These are phyloP conservation scores for Paecilomyces fulvus DNA, from an alignment of 2,329 filamentous ascomycete genomes.

Conservation along the genomic window DNA sequence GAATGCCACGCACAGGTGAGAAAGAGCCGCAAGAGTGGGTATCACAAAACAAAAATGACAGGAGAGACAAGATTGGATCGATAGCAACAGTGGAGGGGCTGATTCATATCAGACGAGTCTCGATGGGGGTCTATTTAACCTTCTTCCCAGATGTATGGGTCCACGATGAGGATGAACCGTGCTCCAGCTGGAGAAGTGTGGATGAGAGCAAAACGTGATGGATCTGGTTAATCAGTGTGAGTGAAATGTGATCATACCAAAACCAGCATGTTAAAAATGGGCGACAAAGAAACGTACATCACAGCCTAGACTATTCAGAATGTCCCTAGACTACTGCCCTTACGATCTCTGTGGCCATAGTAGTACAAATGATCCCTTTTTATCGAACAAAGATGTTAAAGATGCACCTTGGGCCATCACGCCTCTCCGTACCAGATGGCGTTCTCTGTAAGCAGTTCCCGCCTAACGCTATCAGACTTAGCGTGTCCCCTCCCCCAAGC, in stretches of 20 bases:
- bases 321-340: not conserved
- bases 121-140: not conserved
- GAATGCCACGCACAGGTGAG: not conserved
- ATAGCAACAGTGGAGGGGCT: not conserved
- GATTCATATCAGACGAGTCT: not conserved
- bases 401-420: not conserved
- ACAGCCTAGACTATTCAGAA: not conserved
- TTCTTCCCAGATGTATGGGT: not conserved
- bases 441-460: not conserved
- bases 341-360: not conserved
- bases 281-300: not conserved
- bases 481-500: conserved; percentile 14
- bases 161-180: not conserved
- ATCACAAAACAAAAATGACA: not conserved
- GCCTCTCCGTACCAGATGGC: not conserved
- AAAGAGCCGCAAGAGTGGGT: not conserved
- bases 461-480: conserved; percentile 9
- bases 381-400: not conserved
- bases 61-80: not conserved
- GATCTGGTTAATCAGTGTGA: not conserved
- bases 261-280: not conserved
- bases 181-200: not conserved
- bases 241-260: no score
- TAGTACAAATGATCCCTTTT: not conserved
- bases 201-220: not conserved